These are phyloP conservation scores for Spinacia oleracea DNA, from an alignment of 179 eudicot species.

Conservation along the genomic window DNA sequence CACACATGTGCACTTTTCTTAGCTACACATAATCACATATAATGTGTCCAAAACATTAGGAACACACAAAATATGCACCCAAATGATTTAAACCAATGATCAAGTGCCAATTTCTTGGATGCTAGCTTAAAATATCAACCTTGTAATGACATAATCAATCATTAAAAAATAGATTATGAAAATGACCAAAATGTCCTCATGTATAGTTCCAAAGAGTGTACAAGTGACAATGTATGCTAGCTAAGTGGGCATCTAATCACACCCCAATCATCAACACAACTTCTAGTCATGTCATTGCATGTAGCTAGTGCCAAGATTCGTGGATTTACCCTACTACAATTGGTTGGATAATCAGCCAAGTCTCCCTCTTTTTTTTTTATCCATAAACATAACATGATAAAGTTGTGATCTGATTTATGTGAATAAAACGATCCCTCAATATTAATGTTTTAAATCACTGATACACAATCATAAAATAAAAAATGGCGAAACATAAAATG, in stretches of 20 bases:
- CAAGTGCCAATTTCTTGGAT: conserved; percentile 8
- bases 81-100: conserved; percentile 1
- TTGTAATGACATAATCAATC: conserved; percentile 17
- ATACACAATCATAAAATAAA: too few relatives aligned
- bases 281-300: conserved; percentile 15
- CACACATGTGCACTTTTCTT: background rate
- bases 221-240: conserved; percentile 3
- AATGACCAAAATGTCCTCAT: conserved; percentile 1
- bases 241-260: conserved; percentile 36
- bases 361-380: too few relatives aligned
- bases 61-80: background rate
- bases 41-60: conserved; percentile 20
- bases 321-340: conserved; percentile 9
- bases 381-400: background rate
- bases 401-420: too few relatives aligned
- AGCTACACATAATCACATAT: conserved; percentile 23
- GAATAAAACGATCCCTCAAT: too few relatives aligned
- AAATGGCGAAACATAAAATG: background rate
- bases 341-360: conserved; percentile 8
- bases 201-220: background rate
- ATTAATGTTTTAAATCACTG: too few relatives aligned
- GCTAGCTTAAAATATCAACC: conserved; percentile 15
- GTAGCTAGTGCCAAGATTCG: background rate
- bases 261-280: conserved; percentile 22
- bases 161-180: background rate